Conservation (phyloP, 257 asterid species). For the Nyctanthes arbortristis region DNA sequence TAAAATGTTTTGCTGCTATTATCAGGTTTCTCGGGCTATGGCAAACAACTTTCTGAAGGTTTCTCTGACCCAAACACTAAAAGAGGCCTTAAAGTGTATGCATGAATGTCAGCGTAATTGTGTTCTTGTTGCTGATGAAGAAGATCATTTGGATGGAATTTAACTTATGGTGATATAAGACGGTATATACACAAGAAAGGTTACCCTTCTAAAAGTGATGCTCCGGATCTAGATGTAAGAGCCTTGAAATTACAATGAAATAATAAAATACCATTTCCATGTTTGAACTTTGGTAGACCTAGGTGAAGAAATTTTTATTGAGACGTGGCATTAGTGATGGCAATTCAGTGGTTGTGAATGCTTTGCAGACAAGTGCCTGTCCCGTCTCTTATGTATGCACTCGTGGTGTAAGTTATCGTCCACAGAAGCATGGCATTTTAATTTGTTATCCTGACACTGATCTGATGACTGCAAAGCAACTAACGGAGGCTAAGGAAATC, state of each 20-base stretch:
- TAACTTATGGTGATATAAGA: conserved; percentile 80
- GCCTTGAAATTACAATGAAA: neutral
- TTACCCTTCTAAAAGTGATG: conserved; percentile 48
- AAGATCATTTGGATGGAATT: conserved; percentile 80
- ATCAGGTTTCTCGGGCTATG: conserved; percentile 91
- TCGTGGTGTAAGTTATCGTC: conserved; percentile 71
- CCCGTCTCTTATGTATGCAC: conserved; percentile 78
- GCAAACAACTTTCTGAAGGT: conserved; percentile 62
- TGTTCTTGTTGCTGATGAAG: conserved; percentile 65
- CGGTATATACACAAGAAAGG: conserved; percentile 53
- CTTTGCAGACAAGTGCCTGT: conserved; percentile 59
- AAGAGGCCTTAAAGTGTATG: conserved; percentile 74
- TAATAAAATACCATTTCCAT: neutral
- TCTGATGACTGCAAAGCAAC: conserved; percentile 84
- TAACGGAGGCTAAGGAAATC: conserved; percentile 95
- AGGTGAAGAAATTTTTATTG: too few relatives aligned
- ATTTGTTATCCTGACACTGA: conserved; percentile 89
- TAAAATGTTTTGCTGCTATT: conserved; percentile 21
- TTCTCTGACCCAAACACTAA: conserved; percentile 54
- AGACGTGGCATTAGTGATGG: neutral
- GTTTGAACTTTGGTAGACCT: too few relatives aligned
- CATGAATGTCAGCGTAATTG: conserved; percentile 69
- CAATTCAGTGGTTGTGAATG: conserved; percentile 11
- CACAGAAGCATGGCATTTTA: conserved; percentile 72
- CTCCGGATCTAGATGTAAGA: conserved; percentile 48